Base-by-base conservation (phyloP, 202 grass and related monocot genomes). In the Digitaria exilis region DNA sequence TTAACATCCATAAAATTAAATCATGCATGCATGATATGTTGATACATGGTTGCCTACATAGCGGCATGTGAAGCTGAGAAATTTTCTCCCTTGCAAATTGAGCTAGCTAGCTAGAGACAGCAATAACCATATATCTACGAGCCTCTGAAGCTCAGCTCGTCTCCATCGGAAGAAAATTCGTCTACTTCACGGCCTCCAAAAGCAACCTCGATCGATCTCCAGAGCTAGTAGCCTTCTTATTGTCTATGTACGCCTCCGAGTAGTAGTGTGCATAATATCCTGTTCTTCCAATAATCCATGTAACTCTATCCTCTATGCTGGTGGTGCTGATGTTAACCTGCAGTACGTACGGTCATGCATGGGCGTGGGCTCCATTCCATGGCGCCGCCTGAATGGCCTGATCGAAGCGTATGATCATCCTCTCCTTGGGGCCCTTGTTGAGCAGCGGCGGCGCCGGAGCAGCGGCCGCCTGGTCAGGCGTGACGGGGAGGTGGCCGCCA, bases 31-130 rank as follows among this genome's bases (percentile, higher is more conserved):
- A 48, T 69, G 31, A 58, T 73, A 42, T 14, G 4, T 13, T 81
- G 55, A 58, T 80, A 66, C 60, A 80, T 30, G 51, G 69, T 43
- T 88, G 80, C 78, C 60, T 52, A 45, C 42, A 76, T 77, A 58
- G 68, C 46, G 84, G 86, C 11, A 58, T 82, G 79, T 97, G 94
- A 97, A 97, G 94, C 82, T 82, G 94, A 77, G 45, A 94, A 97
- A 94, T 97, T 94, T 97, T 84, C 91, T 92, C 87, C 87, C 39
- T 81, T 67, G 57, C 30, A 78, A 73, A 49, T 69, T 68, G 46
- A 69, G 63, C 60, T 87, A 41, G 63, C 60, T 87, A 41, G 24
- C 65, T 84, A 35, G 46, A 68, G 69, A 57, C 10, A n/a, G n/a
- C n/a, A 56, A 63, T 39, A 37, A 44, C 14, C 24, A 39, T 41